phyloP scores from a whole-genome alignment of 495 filamentous ascomycete species.

The Trichoderma erinaceum region DNA sequence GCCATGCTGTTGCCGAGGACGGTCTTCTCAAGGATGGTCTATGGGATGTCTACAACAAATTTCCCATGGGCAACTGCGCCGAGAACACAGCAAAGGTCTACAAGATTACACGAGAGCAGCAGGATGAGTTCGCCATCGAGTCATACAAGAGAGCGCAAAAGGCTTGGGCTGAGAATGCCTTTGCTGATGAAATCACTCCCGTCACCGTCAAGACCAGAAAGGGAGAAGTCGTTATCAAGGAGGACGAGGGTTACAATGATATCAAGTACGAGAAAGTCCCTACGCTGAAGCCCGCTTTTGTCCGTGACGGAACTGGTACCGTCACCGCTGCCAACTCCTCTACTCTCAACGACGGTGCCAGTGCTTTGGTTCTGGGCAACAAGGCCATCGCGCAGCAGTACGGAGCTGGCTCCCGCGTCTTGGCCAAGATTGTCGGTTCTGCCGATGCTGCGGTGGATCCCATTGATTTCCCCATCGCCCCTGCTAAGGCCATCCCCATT shows the following conservation, averaged over 20 bases:
- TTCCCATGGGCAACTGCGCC: slow-evolving; percentile 98
- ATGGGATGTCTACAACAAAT: slow-evolving; percentile 92
- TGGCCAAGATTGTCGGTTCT: slow-evolving; percentile 76
- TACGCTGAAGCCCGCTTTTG: slow-evolving; percentile 84
- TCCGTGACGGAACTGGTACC: slow-evolving; percentile 75
- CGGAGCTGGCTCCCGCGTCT: slow-evolving; percentile 62
- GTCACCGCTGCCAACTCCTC: slow-evolving; percentile 93
- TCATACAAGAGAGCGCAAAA: slow-evolving; percentile 82
- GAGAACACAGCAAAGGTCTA: slow-evolving; percentile 90
- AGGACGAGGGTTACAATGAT: slow-evolving; percentile 83
- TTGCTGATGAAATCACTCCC: slow-evolving; percentile 79
- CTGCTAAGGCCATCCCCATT: slow-evolving; percentile 84
- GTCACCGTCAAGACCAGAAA: slow-evolving; percentile 81
- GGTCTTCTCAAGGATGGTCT: slow-evolving; percentile 92
- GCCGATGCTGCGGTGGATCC: slow-evolving; percentile 91
- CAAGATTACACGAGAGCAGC: slow-evolving; percentile 68
- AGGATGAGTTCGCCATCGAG: slow-evolving; percentile 84
- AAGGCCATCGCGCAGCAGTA: slow-evolving; percentile 69
- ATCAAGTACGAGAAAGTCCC: slow-evolving; percentile 78
- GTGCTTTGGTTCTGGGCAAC: slow-evolving; percentile 79
- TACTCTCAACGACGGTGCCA: slow-evolving; percentile 89
- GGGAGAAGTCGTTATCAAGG: slow-evolving; percentile 68
- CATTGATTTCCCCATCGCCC: slow-evolving; percentile 92
- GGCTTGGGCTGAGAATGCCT: slow-evolving; percentile 75
- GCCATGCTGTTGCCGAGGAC: slow-evolving; percentile 79